Base-by-base conservation (phyloP, 2,329 filamentous ascomycete species). In the Beauveria caledonica region DNA sequence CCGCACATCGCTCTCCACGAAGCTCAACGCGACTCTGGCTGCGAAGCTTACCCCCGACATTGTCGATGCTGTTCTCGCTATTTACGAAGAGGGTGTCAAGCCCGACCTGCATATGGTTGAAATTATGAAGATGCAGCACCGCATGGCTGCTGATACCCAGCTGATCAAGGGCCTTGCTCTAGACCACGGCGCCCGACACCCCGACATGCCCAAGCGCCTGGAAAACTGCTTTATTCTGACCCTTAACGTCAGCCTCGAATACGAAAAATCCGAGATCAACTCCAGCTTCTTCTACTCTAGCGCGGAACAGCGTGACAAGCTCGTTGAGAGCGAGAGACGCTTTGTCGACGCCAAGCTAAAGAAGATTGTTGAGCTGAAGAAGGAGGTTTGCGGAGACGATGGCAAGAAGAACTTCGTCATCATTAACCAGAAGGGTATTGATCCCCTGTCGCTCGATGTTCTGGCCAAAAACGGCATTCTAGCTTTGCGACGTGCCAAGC, bases 121-220 rank as follows among this genome's bases (percentile, higher is more conserved):
- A 77, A 97, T 99, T 69, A 99, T 99, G 94, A 97, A 96, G 74
- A 97, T 99, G 93, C 94, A 99, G 79, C 94, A 99, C 79, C 89
- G 93, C 68, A 92, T 90, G 57, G 92, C 93, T 62, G 90, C 94
- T 36, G 94, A 99, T 75, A 99, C 94, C 61, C 92, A 96, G 75
- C 85, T 99, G 62, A 97, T 99, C 74, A 86, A 89, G 65, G 94
- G 94, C 62, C 81, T 99, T 62, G 94, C 91, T 10, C 80, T 99
- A 63, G 94, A 99, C 70, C 94, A 99, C 74, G 94, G 94, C 66
- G 92, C 94, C 13, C 86, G 94, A 71, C 94, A 99, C 76, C 94
- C 94, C 3, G 94, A 99, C 71, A 99, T 99, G 94, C 91, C 94
- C 9, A 97, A 96, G 80, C 84, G 89, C 62, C 86, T 99, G 33